These are phyloP conservation scores for Flaveria ramosissima DNA, from an alignment of 129 eudicot species.

Conservation along the genomic window DNA sequence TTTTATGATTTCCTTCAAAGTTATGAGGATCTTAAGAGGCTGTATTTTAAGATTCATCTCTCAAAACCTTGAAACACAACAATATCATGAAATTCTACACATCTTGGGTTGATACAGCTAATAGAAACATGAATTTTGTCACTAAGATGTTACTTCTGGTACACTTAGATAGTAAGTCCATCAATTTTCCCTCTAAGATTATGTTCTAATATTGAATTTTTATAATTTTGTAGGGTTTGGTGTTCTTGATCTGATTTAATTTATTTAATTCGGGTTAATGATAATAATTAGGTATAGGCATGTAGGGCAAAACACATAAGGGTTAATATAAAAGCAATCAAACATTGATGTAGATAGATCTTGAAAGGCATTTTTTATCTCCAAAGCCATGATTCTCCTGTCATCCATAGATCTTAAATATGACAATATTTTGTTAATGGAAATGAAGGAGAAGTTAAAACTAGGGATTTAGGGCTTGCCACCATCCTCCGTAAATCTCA, in stretches of 20 bases:
- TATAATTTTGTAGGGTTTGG: not conserved
- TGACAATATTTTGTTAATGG: no score
- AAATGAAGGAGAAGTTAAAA: no score
- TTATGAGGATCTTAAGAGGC: conserved; percentile 84
- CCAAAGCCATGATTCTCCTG: no score
- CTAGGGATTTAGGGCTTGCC: conserved; percentile 91
- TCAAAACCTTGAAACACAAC: conserved; percentile 82
- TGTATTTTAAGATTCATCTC: conserved; percentile 81
- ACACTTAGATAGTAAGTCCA: conserved; percentile 86
- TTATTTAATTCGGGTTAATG: not conserved
- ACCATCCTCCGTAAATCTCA: conserved; percentile 84
- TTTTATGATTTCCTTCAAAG: conserved; percentile 71
- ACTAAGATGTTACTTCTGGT: conserved; percentile 98
- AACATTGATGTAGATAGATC: no score
- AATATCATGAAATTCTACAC: conserved; percentile 91
- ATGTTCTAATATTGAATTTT: not conserved
- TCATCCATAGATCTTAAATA: no score
- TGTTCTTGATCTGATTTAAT: conserved; percentile 3
- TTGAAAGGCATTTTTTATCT: no score
- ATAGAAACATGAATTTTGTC: conserved; percentile 83
- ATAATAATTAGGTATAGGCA: conserved; percentile 64
- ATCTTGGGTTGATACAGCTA: conserved; percentile 90
- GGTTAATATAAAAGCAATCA: no score
- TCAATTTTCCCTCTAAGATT: not conserved
- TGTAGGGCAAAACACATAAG: no score